Evolutionary conservation across 139 green algal species (phyloP).

Genomic region (Penium margaritaceum): DNA sequence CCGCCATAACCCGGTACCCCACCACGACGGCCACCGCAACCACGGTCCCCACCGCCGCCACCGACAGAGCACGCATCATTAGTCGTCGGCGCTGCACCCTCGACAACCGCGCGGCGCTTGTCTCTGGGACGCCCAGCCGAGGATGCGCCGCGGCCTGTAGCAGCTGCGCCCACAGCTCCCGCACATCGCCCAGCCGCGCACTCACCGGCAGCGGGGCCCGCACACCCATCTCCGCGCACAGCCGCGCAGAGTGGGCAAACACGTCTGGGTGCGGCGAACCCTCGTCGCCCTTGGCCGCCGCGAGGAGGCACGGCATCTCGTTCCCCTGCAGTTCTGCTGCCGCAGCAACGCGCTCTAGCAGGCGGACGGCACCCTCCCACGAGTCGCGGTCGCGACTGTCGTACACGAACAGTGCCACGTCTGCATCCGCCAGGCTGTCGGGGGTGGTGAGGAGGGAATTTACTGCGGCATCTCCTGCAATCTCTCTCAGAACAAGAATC

Average conservation of each 20-base stretch:
- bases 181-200: slow-evolving; percentile 2
- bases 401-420: slow-evolving; percentile 15
- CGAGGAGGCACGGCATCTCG: slow-evolving; percentile 11
- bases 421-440: not conserved
- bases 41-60: too few species aligned
- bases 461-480: not conserved
- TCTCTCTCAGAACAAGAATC: too few species aligned
- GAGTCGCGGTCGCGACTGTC: too few species aligned
- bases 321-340: not conserved
- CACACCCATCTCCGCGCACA: slow-evolving; percentile 32
- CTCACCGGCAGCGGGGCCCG: slow-evolving; percentile 7
- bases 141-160: not conserved
- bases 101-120: slow-evolving; percentile 1
- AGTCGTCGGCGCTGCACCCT: not conserved
- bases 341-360: slow-evolving; percentile 24
- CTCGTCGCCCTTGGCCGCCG: slow-evolving; percentile 25
- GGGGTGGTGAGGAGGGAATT: slow-evolving; percentile 4
- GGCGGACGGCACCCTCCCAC: not conserved
- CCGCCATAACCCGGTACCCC: too few species aligned
- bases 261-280: slow-evolving; percentile 1
- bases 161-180: slow-evolving; percentile 12
- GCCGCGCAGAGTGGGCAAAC: slow-evolving; percentile 14
- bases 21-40: too few species aligned
- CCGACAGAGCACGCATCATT: not conserved
- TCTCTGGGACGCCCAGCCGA: slow-evolving; percentile 16